Evolutionary conservation across 495 filamentous ascomycete genomes (phyloP).

Genomic region (Rhypophila decipiens): DNA sequence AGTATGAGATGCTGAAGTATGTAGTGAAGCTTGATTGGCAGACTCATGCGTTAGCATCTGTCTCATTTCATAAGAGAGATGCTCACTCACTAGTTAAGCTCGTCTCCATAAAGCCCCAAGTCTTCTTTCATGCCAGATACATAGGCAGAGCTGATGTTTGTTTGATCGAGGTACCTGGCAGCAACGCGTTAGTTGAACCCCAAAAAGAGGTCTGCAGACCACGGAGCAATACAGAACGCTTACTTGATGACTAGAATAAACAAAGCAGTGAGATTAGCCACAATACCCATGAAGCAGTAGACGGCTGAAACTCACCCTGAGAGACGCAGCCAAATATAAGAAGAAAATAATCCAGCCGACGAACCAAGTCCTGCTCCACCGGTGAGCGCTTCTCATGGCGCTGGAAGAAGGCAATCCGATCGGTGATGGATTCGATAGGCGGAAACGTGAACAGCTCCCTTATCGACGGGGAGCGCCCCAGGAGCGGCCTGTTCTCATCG

Average conservation of each 20-base stretch:
- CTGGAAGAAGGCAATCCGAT: background rate
- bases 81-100: slow-evolving; percentile 28
- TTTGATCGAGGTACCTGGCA: slow-evolving; percentile 26
- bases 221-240: background rate
- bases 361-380: slow-evolving; percentile 32
- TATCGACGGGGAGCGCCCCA: too few species aligned
- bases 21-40: slow-evolving; percentile 49
- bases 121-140: slow-evolving; percentile 41
- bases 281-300: too few species aligned
- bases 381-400: slow-evolving; percentile 5
- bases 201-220: too few species aligned
- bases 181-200: too few species aligned
- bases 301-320: slow-evolving; percentile 19
- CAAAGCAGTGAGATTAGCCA: slow-evolving; percentile 3
- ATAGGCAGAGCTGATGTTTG: slow-evolving; percentile 39
- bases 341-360: slow-evolving; percentile 33
- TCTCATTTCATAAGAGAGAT: too few species aligned
- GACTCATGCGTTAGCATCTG: too few species aligned
- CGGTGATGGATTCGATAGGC: background rate
- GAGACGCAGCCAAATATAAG: slow-evolving; percentile 38
- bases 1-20: slow-evolving; percentile 40
- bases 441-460: too few species aligned
- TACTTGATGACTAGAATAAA: slow-evolving; percentile 25
- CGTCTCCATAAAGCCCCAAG: slow-evolving; percentile 30
- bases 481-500: too few species aligned